These are phyloP conservation scores for peach (Prunus persica) DNA, from an alignment of 306 rosid species.

Conservation along the genomic window Prunus_persica_NCBIv2 NC_034014.1:4695501-4696000, in stretches of 20 bases:
- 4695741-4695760: constrained; percentile 55
- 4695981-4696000: too few species aligned
- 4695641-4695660: constrained; percentile 62
- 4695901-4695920: background rate
- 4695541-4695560: constrained; percentile 77
- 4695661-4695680: constrained; percentile 8
- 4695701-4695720: background rate
- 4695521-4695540: constrained; percentile 34
- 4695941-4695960: background rate
- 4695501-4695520: background rate
- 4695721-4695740: constrained; percentile 18
- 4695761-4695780: constrained; percentile 89
- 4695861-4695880: constrained; percentile 9
- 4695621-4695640: constrained; percentile 75
- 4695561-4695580: constrained; percentile 74
- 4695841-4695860: background rate
- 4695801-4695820: constrained; percentile 60
- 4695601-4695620: constrained; percentile 84
- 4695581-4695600: constrained; percentile 88
- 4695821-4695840: constrained; percentile 36
- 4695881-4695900: constrained; percentile 18
- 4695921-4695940: background rate
- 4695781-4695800: constrained; percentile 67
- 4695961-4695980: background rate
- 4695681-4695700: background rate